Base-by-base conservation (phyloP, 345 rosid genomes). In the Nephelium lappaceum region DNA sequence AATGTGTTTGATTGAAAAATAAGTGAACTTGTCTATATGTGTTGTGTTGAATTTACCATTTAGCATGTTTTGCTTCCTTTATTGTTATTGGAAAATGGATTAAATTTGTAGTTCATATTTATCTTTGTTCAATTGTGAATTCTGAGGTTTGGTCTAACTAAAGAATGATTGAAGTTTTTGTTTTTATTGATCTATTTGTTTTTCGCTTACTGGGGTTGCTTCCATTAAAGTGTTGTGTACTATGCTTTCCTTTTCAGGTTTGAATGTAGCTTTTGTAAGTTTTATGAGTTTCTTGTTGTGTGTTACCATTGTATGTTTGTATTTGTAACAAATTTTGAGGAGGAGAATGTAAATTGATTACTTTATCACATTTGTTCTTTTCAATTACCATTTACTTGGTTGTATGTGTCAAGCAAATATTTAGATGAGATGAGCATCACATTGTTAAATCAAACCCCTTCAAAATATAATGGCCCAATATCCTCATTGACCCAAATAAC, bases 271-370 rank as follows among this genome's bases (percentile, higher is more conserved):
- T 25, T 24, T 24, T 24, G 31, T 62, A 51, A 15, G 57, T 15
- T 15, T 11, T 25, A 19, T 47, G 73, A 27, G 24, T 23, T 69
- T 25, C 12, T 45, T 23, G 55, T 24, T 38, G 8, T 2, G 5
- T 51, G 23, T 39, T 27, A 27, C 31, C 31, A 27, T 43, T 53
- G 31, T 12, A 18, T 27, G 31, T 27, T 82, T 71, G 36, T 11
- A 18, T 39, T 14, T 58, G 6, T 73, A 63, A 62, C 80, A 95
- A 97, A 92, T 93, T 62, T 86, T 95, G 51, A 97, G 98, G 65
- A 95, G 95, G 36, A 98, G 98, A 81, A 90, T 95, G 98, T 27
- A 27, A 27, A 27, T 27, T 27, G 31, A 27, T 27, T 27, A 2
- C 31, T 27, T 27, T 27, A 27, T 27, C 31, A 27, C 2, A 27